A percentile compares a stretch with the other conserved stretches of the same genome.
These are phyloP conservation scores for Mycena vitilis DNA, from an alignment of 768 basidiomycete genomes.

Conservation along the genomic window DNA sequence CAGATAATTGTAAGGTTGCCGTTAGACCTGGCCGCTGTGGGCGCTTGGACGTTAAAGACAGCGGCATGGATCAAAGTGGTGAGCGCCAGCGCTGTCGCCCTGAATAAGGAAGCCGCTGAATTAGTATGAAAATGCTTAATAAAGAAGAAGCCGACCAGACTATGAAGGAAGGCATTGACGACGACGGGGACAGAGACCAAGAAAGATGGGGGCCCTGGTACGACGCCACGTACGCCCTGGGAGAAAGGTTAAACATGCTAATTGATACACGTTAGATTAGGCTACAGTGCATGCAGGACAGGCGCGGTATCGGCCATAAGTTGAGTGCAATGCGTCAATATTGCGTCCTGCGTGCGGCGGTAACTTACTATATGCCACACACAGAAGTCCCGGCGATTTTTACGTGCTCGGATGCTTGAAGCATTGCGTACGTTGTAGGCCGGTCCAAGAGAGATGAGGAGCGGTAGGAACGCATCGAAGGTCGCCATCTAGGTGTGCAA, in stretches of 20 bases:
- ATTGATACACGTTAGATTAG: not conserved
- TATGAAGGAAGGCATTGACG: not conserved
- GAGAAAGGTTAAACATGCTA: slow-evolving; percentile 4
- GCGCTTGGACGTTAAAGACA: not conserved
- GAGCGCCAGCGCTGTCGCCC: not conserved
- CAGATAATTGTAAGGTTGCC: slow-evolving; percentile 4
- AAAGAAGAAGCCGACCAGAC: not conserved
- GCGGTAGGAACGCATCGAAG: no score
- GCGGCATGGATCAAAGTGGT: not conserved
- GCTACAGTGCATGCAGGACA: not conserved
- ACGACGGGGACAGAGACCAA: no score
- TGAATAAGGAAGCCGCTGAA: not conserved
- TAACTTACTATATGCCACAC: no score
- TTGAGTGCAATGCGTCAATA: not conserved
- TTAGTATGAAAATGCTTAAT: not conserved
- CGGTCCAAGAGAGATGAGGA: no score
- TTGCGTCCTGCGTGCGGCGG: no score
- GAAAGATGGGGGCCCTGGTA: not conserved
- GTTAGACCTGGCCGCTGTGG: not conserved
- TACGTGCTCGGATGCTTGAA: no score
- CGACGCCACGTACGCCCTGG: not conserved
- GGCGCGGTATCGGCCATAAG: not conserved
- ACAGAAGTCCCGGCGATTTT: no score
- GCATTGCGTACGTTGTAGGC: no score
- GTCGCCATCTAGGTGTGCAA: no score